Base-by-base conservation (phyloP, 495 filamentous ascomycete species). In the Venustampulla echinocandica region DNA sequence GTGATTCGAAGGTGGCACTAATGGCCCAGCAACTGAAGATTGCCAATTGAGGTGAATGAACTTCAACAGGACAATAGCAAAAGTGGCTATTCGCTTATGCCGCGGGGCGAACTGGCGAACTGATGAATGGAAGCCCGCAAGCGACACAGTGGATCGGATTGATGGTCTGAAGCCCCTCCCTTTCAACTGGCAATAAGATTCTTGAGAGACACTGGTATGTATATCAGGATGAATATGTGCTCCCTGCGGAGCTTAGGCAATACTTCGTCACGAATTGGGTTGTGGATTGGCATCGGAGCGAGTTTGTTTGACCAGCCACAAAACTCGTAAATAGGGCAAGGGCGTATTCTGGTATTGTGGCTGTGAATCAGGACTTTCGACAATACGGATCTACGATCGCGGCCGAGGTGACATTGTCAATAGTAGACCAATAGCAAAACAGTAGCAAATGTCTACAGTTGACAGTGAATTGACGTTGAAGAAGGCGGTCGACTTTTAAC, bases 141-240 rank as follows among this genome's bases (percentile, higher is more conserved):
- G 5, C 38, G 33, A 37, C 18, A 10, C 33, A 6, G 15, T 46
- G 22, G 10, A 20, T 19, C 10, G 30, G 43, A 15, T 14, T 14
- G 14, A 45, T 35, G 28, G 0, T 10, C 28, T 32, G n/a, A 10
- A 6, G 42, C 10, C 39, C 1, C 25, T 11, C 35, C 33, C n/a
- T 17, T 23, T 55, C 44, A 47, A 23, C 36, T 54, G 6, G 13
- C 15, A 45, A 21, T 9, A 22, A 28, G 34, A 27, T 21, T 36
- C 11, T 14, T 32, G 20, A 34, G 5, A 30, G 25, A 37, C 22
- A 13, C 18, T 9, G 17, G 18, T 50, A 50, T 53, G 25, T 57
- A 57, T 24, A 57, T 38, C n/a, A 57, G 30, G 44, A 57, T 57
- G 47, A 50, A 53, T 21, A 19, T 18, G 10, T 49, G 49, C 53